Evolutionary conservation across 2,329 filamentous ascomycete genomes (phyloP), one percentile per base, ranked within the genome.

Genomic region (Pseudopithomyces maydicus): DNA sequence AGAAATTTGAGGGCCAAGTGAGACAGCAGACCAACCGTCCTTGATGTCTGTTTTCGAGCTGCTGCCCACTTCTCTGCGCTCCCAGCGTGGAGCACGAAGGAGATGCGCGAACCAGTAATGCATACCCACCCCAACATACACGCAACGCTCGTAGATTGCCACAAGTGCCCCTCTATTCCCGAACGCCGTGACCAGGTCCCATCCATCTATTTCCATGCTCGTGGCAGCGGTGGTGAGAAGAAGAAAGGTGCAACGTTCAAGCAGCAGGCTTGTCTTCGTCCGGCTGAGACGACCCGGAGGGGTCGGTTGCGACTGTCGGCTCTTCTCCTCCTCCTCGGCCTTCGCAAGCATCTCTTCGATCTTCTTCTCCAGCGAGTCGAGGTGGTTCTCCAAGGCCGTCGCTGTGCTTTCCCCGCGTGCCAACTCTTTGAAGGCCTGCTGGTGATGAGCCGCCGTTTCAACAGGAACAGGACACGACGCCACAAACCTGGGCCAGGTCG

Each of bases 331-430:
- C 52, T 76, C 74, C 57, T 81, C 80, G 19, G 82, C 79, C 52
- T 79, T 77, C 15, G 78, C 81, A 17, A 85, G 72, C 5, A 85
- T 68, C 43, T 80, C 78, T 60, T 84, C 81, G 46, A 87, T 85
- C 70, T 82, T 83, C 53, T 76, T 77, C 67, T 87, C 84, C 52
- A 87, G 77, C 22, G 75, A 75, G 55, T 78, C 79, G 32, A 87
- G 77, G 62, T 85, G 81, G 57, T 78, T 79, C 67, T 87, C 84
- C 29, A 87, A 71, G 19, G 80, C 82, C 26, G 81, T 74, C 6
- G 84, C 84, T 32, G 84, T 82, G 57, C 76, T 77, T 71, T 87
- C 84, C 65, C 84, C 84, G 56, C 81, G 83, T 33, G 79, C 77
- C 33, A 83, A 75, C 57, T 82, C 80, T 63, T 81, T 76, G 67